Evolutionary conservation across 2,329 filamentous ascomycete species (phyloP), one percentile per base, ranked within the genome.

Genomic region (Ophiostoma angusticollis): DNA sequence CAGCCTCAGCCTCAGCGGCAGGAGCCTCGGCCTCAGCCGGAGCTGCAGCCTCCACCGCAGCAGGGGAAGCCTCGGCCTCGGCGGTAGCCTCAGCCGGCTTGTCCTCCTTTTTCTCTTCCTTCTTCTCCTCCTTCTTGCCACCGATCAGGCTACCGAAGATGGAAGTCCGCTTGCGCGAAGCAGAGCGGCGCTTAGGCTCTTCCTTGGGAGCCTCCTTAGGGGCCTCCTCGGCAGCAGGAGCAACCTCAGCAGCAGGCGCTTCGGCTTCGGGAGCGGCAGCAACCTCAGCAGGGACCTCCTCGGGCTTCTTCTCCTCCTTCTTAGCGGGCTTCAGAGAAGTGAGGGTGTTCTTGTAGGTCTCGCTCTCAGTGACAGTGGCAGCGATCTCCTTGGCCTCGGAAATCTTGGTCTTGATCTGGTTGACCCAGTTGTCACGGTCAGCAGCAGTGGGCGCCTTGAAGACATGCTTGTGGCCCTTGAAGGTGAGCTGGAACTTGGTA

Each of bases 381-480:
- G 78, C 80, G 42, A 83, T 67, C 52, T 80, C 80, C 72, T 91
- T 93, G 54, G 85, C 87, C 66, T 93, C 85, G 37, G 78, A 72
- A 38, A 83, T 74, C 70, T 87, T 84, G 54, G 73, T 65, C 74
- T 91, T 86, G 51, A 94, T 61, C 55, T 87, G 81, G 46, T 77
- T 65, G 53, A 93, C 75, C 91, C 91, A 96, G 72, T 82, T 84
- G 62, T 94, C 85, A 57, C 89, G 86, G 66, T 95, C 86, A 43
- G 75, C 67, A 35, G 73, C 53, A 53, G 57, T 79, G 53, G 67
- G 55, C 42, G 89, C 84, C 74, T 95, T 89, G 72, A 98, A 94
- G 45, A 74, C 74, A 73, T 95, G 86, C 77, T 94, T 93, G 65
- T 93, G 80, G 51, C 81, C 82, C 63, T 81, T 78, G 57, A 83